Conservation (phyloP, 2,329 filamentous ascomycete genomes). For the Remersonia thermophila region DNA sequence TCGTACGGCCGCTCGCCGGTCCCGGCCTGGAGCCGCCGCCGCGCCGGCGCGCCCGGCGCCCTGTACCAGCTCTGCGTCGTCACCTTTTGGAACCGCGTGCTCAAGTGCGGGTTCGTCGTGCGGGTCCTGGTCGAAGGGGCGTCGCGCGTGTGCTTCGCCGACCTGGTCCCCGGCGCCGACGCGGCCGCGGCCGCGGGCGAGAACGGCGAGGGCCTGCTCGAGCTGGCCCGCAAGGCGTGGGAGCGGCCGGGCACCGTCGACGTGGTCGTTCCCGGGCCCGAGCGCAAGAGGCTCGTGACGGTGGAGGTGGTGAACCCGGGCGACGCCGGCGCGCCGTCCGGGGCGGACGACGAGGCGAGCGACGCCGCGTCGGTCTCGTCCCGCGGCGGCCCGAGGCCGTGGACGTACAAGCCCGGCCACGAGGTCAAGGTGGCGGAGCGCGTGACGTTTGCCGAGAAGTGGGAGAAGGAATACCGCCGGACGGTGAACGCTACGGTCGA, state of each 20-base stretch:
- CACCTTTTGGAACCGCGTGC: slow-evolving; percentile 13
- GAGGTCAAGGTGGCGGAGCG: slow-evolving; percentile 3
- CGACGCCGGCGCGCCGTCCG: not conserved
- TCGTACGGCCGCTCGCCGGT: too few relatives aligned
- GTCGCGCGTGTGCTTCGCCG: slow-evolving; percentile 4
- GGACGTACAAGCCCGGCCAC: not conserved
- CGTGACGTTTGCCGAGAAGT: slow-evolving; percentile 14
- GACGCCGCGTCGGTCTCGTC: not conserved
- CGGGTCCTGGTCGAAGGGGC: slow-evolving; percentile 10
- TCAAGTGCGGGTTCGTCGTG: slow-evolving; percentile 11
- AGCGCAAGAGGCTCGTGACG: not conserved
- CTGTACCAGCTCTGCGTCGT: slow-evolving; percentile 14
- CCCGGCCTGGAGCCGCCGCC: too few relatives aligned
- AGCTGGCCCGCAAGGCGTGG: slow-evolving; percentile 10
- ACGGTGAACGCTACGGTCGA: slow-evolving; percentile 10
- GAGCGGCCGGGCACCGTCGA: slow-evolving; percentile 9
- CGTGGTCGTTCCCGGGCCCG: slow-evolving; percentile 1
- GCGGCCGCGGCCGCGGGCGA: not conserved
- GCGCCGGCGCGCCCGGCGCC: too few relatives aligned
- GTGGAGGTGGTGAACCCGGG: slow-evolving; percentile 13
- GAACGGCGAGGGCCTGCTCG: slow-evolving; percentile 6
- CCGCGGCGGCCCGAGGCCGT: not conserved
- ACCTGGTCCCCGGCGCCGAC: slow-evolving; percentile 4
- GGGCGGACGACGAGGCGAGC: not conserved
- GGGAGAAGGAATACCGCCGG: slow-evolving; percentile 15